phyloP scores from a whole-genome alignment of 768 basidiomycete genomes.

The Tubosaeta brunneosetosa region DNA sequence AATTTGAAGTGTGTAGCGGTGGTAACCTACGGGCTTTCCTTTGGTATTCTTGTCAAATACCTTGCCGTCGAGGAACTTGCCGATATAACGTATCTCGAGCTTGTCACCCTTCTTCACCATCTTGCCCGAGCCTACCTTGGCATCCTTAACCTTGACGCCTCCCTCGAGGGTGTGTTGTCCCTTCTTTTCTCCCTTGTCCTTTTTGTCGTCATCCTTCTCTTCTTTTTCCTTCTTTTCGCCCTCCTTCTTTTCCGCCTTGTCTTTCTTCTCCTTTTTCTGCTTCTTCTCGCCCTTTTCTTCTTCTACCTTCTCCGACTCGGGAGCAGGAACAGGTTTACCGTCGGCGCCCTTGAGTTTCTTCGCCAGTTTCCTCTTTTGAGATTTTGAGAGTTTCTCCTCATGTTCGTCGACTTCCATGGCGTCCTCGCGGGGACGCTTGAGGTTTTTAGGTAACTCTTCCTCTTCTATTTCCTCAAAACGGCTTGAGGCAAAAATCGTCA shows the following conservation, averaged over 20 bases:
- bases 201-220: constrained; percentile 28
- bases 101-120: constrained; percentile 81
- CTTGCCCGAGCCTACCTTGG: constrained; percentile 77
- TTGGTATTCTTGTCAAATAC: constrained; percentile 77
- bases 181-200: constrained; percentile 23
- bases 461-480: constrained; percentile 72
- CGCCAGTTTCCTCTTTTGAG: constrained; percentile 54
- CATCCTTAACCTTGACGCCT: constrained; percentile 75
- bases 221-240: constrained; percentile 34
- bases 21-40: constrained; percentile 72
- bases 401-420: constrained; percentile 37
- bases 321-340: constrained; percentile 37
- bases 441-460: constrained; percentile 35
- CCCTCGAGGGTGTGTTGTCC: constrained; percentile 45
- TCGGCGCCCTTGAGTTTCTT: constrained; percentile 73
- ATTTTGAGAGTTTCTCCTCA: constrained; percentile 42
- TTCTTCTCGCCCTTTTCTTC: constrained; percentile 39
- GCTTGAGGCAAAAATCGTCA: constrained; percentile 21
- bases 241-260: constrained; percentile 30
- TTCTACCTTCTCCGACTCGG: constrained; percentile 19
- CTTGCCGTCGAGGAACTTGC: constrained; percentile 75
- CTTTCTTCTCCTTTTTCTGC: constrained; percentile 66
- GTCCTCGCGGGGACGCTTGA: constrained; percentile 74
- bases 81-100: constrained; percentile 87
- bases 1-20: constrained; percentile 6